Base-by-base conservation (phyloP, 345 rosid species). In the Jatropha curcas region DNA sequence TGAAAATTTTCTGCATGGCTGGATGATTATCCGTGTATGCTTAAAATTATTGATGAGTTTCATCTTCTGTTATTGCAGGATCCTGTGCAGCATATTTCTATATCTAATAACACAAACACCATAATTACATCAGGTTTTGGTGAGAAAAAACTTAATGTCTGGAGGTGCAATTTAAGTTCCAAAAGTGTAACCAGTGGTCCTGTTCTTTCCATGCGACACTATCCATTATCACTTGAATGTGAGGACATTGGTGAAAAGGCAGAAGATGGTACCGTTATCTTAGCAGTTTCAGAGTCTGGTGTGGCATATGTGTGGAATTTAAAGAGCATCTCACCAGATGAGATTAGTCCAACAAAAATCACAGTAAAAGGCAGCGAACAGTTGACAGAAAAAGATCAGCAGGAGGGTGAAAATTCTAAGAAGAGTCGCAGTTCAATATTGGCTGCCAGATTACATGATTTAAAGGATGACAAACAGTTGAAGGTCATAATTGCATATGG, bases 101-200 rank as follows among this genome's bases (percentile, higher is more conserved):
- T 83, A 31, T 75, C 89, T 68, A 80, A 83, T 81, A 77, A 77
- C 69, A 85, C 75, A 30, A 80, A 80, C 73, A 73, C 65, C n/a
- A 61, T 83, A 39, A 50, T 83, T 62, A 80, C 87, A 41, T 76
- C 77, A 55, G 77, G 74, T 59, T 71, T 65, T 61, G 80, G 70
- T 66, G 85, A 82, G 63, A 82, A 72, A 67, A 19, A 69, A 68
- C 79, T 86, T 77, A 70, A 70, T 78, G 60, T 83, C 11, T 82
- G 87, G 87, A 77, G 41, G 39, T 82, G 78, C 67, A 79, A 86
- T 82, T 61, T 71, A n/a, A 56, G 46, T 68, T 78, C 82, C 48
- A 76, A 76, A 67, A 77, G 58, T 52, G 25, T 50, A 20, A 71
- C 1, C 39, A 60, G 41, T 27, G 85, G 85, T 46, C 83, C 82